Evolutionary conservation across 2,329 filamentous ascomycete genomes (phyloP).

Genomic region (Alternaria arbusti): DNA sequence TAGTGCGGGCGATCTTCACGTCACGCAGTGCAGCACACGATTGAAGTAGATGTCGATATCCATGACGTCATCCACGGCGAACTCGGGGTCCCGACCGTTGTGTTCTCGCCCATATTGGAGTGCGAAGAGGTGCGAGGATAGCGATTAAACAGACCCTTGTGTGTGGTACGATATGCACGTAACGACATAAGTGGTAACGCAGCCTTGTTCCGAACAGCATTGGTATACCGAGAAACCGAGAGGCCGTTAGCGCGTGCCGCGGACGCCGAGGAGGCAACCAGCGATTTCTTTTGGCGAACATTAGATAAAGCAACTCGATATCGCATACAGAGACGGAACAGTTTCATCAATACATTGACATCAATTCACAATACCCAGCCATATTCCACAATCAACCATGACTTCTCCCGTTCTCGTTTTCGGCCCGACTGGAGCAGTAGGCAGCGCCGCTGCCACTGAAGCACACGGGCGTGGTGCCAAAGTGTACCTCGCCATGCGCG

Average conservation of each 20-base stretch:
- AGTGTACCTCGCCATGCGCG: slow-evolving; percentile 58
- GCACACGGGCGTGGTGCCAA: slow-evolving; percentile 52
- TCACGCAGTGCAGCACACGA: background rate
- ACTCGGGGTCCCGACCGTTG: background rate
- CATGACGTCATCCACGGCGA: background rate
- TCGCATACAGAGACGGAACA: background rate
- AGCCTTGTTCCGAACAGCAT: background rate
- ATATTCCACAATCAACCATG: background rate
- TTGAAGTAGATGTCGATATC: background rate
- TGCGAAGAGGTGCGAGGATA: background rate
- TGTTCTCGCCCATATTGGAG: background rate
- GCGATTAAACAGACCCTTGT: background rate
- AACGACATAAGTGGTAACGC: background rate
- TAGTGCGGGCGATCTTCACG: background rate
- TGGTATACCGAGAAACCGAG: background rate
- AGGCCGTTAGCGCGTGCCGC: background rate
- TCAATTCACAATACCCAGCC: background rate
- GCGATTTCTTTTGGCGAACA: background rate
- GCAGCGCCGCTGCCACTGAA: slow-evolving; percentile 48
- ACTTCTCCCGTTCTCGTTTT: slow-evolving; percentile 50
- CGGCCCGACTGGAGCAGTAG: slow-evolving; percentile 58
- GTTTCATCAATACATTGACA: background rate
- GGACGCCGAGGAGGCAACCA: background rate
- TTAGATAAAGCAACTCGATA: background rate
- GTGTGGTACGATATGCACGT: too few relatives aligned